A percentile compares a stretch with the other conserved stretches of the same genome.
These are phyloP conservation scores for Boletus edulis DNA, from an alignment of 768 basidiomycete species.

Conservation along the genomic window DNA sequence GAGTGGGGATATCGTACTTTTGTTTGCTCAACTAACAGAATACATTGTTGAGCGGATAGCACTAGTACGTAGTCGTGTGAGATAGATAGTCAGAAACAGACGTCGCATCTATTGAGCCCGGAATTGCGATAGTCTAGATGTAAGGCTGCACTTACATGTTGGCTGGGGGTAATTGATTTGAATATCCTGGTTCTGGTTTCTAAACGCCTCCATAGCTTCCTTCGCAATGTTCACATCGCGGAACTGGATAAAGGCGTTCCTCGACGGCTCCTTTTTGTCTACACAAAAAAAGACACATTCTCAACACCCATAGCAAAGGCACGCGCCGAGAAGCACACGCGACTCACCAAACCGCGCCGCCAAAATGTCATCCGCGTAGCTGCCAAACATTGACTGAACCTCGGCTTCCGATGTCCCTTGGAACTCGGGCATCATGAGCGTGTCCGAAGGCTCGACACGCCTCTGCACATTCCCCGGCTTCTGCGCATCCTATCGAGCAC, in stretches of 20 bases:
- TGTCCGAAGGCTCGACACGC: constrained; percentile 27
- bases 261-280: constrained; percentile 27
- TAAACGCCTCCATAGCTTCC: constrained; percentile 44
- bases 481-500: constrained; percentile 43
- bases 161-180: constrained; percentile 4
- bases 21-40: background rate
- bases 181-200: constrained; percentile 14
- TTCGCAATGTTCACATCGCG: constrained; percentile 42
- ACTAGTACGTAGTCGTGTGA: constrained; percentile 3
- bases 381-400: constrained; percentile 27
- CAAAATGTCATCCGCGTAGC: constrained; percentile 7
- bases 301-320: background rate
- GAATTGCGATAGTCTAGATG: constrained; percentile 21
- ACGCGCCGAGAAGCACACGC: background rate
- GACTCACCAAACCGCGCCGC: constrained; percentile 33
- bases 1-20: background rate
- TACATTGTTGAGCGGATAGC: background rate
- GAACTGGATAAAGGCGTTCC: constrained; percentile 56
- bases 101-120: constrained; percentile 1
- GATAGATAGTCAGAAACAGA: background rate
- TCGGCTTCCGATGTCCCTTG: constrained; percentile 20
- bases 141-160: constrained; percentile 4
- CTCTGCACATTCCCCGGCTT: background rate
- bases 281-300: constrained; percentile 6
- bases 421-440: constrained; percentile 32